Conservation (phyloP, 2,329 filamentous ascomycete genomes). For the Aspergillus sp. region DNA sequence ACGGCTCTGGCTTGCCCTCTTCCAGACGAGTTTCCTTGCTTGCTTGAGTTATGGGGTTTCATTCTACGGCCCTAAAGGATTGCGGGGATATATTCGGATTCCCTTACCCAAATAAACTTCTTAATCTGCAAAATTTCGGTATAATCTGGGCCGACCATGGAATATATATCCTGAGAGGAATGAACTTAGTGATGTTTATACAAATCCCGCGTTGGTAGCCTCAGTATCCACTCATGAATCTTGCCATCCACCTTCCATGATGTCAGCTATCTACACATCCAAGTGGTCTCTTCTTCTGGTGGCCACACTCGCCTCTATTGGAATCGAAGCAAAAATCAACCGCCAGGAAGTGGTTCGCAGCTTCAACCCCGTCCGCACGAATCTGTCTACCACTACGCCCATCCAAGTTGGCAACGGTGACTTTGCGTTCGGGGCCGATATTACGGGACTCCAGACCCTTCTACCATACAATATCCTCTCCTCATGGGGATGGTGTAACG, state of each 20-base stretch:
- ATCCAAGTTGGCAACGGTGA: slow-evolving; percentile 52
- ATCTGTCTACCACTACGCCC: slow-evolving; percentile 51
- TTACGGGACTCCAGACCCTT: slow-evolving; percentile 49
- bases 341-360: slow-evolving; percentile 13
- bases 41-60: too few species aligned
- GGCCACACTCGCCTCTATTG: neutral
- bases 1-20: too few species aligned
- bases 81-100: too few species aligned
- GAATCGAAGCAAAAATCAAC: neutral
- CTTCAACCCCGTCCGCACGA: slow-evolving; percentile 51
- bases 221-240: too few species aligned
- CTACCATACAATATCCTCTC: slow-evolving; percentile 43
- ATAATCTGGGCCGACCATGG: too few species aligned
- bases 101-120: too few species aligned
- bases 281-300: neutral
- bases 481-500: slow-evolving; percentile 49
- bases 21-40: too few species aligned
- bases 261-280: neutral
- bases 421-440: slow-evolving; percentile 48
- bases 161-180: too few species aligned
- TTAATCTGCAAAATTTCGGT: too few species aligned
- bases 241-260: neutral
- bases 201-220: too few species aligned
- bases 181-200: too few species aligned
- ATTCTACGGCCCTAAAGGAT: too few species aligned